Base-by-base conservation (phyloP, 2,329 filamentous ascomycete species). In the Calonectria ilicicola region DNA sequence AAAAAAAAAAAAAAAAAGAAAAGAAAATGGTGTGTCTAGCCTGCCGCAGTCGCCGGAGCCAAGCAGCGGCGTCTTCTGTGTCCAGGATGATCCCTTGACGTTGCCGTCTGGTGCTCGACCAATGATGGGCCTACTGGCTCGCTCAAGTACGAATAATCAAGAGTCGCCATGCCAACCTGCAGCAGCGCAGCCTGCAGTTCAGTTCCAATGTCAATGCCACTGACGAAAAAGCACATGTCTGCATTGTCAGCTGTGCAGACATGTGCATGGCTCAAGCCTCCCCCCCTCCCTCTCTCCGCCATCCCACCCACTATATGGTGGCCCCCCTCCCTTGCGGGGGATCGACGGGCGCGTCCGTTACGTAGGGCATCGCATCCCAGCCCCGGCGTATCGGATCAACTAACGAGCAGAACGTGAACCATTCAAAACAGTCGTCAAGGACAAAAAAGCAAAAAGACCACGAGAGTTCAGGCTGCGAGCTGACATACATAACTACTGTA, bases 71-170 rank as follows among this genome's bases (percentile, higher is more conserved):
- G 19, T 44, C 42, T 44, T 8, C 47, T 23, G n/a, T 26, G 14
- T 29, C 38, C 17, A 42, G 64, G 23, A 66, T 53, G 58, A 56
- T 67, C 51, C 29, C 53, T 58, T 23, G n/a, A 38, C 29, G 9
- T 17, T 58, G n/a, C 14, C 53, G 7, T 17, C 29, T 38, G 29
- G n/a, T 10, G 2, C 53, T 21, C 21, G 53, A 21, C 53, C 53
- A 58, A 58, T 58, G 53, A 32, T n/a, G 29, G 19, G 40, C 60
- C 27, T 56, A 65, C 56, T 65, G 60, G 67, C 40, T 65, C 60
- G 44, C 12, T 65, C 60, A 5, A 65, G 49, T 47, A 65, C 60
- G 60, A 63, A 69, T 69, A 65, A 65, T 58, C 58, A 27, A 62
- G 26, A 42, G n/a, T 44, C 38, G 14, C 19, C 35, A 29, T 58